Conservation (phyloP, 2,329 filamentous ascomycete species). For the Ascomycota sp. region DNA sequence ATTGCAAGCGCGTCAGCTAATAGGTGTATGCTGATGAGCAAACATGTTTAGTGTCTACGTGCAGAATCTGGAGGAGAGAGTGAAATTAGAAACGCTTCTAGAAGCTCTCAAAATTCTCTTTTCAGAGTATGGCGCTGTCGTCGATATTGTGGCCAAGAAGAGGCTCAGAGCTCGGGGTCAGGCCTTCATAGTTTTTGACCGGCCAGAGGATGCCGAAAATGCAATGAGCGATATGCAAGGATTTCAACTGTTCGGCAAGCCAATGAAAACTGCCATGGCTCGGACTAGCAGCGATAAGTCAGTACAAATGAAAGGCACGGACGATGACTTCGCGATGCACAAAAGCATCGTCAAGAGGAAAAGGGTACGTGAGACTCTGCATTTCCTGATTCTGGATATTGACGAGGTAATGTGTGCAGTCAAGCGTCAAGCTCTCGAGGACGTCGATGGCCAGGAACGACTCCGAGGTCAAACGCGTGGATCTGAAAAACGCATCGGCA, state of each 20-base stretch:
- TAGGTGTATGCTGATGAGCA: conserved; percentile 16
- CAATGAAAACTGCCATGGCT: conserved; percentile 69
- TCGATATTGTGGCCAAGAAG: conserved; percentile 74
- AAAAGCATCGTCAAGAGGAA: conserved; percentile 69
- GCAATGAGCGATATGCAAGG: conserved; percentile 82
- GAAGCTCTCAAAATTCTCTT: conserved; percentile 60
- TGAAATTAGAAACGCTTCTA: conserved; percentile 62
- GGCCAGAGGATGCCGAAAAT: conserved; percentile 52
- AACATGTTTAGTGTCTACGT: conserved; percentile 36
- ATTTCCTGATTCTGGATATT: background rate
- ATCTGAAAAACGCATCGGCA: conserved; percentile 18
- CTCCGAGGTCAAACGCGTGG: conserved; percentile 34
- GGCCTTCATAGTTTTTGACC: conserved; percentile 83
- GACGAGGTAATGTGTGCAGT: conserved; percentile 17
- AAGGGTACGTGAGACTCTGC: conserved; percentile 45
- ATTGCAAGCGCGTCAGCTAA: conserved; percentile 46
- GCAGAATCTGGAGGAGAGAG: conserved; percentile 79
- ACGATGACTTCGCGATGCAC: conserved; percentile 71
- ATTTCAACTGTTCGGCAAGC: conserved; percentile 83
- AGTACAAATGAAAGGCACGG: conserved; percentile 49
- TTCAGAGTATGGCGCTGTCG: conserved; percentile 66
- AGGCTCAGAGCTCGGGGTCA: conserved; percentile 88
- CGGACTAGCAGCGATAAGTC: conserved; percentile 74
- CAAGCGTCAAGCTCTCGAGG: conserved; percentile 65
- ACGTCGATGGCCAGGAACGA: conserved; percentile 57